A percentile compares a stretch with the other conserved stretches of the same genome.
These are phyloP conservation scores for Polyporus tsugae DNA, from an alignment of 1,284 basidiomycete species.

Conservation along the genomic window DNA sequence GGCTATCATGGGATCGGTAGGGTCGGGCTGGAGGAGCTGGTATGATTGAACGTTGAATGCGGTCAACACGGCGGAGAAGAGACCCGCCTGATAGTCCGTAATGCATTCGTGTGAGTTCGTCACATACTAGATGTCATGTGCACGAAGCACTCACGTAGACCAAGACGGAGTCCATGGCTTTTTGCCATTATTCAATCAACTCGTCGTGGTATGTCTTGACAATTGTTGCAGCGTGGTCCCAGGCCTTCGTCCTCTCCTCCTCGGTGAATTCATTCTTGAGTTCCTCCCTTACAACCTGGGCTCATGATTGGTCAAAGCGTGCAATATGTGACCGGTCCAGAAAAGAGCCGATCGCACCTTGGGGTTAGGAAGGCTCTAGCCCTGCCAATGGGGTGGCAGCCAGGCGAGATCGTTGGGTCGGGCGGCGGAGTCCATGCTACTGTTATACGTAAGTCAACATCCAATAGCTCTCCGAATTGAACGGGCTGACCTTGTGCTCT, in stretches of 20 bases:
- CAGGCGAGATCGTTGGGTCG: no score
- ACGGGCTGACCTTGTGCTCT: no score
- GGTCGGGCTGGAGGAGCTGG: conserved; percentile 12
- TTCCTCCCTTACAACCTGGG: background rate
- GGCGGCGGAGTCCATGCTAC: no score
- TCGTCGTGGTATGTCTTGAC: conserved; percentile 12
- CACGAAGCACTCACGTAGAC: conserved; percentile 5
- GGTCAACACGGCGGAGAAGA: conserved; percentile 20
- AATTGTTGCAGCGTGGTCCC: conserved; percentile 1
- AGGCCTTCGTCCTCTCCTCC: background rate
- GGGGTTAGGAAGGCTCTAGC: background rate
- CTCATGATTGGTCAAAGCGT: background rate
- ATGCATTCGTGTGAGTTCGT: background rate
- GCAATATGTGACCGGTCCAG: background rate
- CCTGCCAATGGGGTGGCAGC: background rate
- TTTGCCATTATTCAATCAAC: conserved; percentile 10
- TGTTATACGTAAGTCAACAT: no score
- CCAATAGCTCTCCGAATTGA: no score
- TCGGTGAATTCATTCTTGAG: conserved; percentile 3
- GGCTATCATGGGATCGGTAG: conserved; percentile 5
- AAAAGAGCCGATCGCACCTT: background rate
- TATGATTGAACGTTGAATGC: conserved; percentile 20
- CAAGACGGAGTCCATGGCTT: conserved; percentile 14
- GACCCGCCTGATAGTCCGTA: background rate
- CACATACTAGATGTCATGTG: no score